phyloP scores from a whole-genome alignment of 1,139 yeast species.

The Zygoascus hellenicus region DNA sequence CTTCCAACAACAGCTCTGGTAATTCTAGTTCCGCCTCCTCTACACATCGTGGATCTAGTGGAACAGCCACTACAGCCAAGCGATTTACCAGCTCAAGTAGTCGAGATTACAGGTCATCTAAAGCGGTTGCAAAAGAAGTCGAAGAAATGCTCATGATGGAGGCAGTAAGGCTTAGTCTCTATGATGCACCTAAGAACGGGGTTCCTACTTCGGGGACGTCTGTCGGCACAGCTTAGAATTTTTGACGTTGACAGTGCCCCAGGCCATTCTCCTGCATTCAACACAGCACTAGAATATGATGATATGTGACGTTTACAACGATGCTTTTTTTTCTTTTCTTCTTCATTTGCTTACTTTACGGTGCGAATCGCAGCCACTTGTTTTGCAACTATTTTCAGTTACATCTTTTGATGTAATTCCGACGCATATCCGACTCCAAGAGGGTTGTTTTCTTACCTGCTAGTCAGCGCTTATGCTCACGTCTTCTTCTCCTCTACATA shows the following conservation, averaged over 20 bases:
- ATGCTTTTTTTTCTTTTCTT: too few species aligned
- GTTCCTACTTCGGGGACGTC: neutral
- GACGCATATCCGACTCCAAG: neutral
- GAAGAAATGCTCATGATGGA: conserved; percentile 82
- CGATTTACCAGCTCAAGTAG: conserved; percentile 1
- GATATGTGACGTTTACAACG: too few species aligned
- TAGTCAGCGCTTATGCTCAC: neutral
- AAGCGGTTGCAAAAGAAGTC: conserved; percentile 32
- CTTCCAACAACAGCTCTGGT: conserved; percentile 12
- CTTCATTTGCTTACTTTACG: too few species aligned
- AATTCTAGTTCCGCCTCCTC: conserved; percentile 11
- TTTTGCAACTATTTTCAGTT: too few species aligned
- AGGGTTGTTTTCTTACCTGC: neutral
- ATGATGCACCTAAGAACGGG: conserved; percentile 11
- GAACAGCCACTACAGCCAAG: neutral
- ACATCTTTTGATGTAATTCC: too few species aligned
- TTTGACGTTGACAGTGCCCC: neutral
- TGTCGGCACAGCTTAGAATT: neutral
- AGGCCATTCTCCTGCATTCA: neutral
- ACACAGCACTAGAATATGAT: neutral
- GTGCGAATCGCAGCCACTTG: too few species aligned
- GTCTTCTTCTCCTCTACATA: neutral
- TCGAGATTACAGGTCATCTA: conserved; percentile 6
- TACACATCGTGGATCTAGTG: neutral
- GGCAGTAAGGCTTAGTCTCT: conserved; percentile 54